These are phyloP conservation scores for Colletotrichum sp. DNA, from an alignment of 2,329 filamentous ascomycete genomes.

Conservation along the genomic window DNA sequence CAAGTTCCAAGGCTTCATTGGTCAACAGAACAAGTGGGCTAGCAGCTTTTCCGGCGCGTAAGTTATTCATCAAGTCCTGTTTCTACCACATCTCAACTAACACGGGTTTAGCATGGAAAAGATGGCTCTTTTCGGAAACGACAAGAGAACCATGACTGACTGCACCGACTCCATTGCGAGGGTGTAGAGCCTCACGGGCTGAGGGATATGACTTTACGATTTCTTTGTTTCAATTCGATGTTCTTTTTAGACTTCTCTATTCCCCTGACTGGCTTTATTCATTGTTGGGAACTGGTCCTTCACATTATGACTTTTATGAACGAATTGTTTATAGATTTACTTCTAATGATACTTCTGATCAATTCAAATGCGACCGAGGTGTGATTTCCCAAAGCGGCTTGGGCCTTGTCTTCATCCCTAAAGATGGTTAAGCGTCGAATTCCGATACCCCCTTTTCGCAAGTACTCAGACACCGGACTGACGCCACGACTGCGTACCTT, in stretches of 20 bases:
- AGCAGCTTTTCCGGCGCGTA: neutral
- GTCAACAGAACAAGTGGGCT: slow-evolving; percentile 35
- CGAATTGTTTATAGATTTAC: neutral
- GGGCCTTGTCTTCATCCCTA: neutral
- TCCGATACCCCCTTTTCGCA: neutral
- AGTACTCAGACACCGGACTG: neutral
- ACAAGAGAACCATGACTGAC: slow-evolving; percentile 59
- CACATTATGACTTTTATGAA: neutral
- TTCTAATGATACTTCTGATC: neutral
- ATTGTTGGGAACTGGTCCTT: neutral
- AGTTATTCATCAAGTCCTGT: slow-evolving; percentile 44
- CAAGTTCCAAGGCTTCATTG: slow-evolving; percentile 39
- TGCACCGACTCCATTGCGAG: slow-evolving; percentile 41
- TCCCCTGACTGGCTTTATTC: too few species aligned
- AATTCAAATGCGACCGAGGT: neutral
- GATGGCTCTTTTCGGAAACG: slow-evolving; percentile 59
- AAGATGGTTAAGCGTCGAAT: neutral
- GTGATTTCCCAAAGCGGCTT: neutral
- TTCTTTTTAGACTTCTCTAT: neutral
- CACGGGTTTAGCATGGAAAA: slow-evolving; percentile 28
- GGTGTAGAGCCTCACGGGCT: neutral
- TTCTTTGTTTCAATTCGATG: neutral
- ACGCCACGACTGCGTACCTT: neutral
- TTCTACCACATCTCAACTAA: slow-evolving; percentile 45
- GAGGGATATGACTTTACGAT: neutral